These are phyloP conservation scores for Yamadazyma sp. DNA, from an alignment of 1,139 yeast genomes.

Conservation along the genomic window DNA sequence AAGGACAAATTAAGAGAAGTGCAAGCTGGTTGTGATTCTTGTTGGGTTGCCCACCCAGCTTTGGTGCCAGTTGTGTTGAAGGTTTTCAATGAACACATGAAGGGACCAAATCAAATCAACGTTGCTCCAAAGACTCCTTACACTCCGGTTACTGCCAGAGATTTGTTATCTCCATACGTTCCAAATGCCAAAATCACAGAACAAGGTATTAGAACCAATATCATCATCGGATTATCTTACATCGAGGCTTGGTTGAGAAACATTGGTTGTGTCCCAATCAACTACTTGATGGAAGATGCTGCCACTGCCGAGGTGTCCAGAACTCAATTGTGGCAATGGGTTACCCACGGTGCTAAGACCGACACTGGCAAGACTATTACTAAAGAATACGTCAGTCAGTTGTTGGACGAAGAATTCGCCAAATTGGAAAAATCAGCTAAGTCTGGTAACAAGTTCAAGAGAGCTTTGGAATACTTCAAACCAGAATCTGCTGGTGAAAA, in stretches of 20 bases:
- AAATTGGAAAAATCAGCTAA: constrained; percentile 50
- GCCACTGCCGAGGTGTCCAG: constrained; percentile 87
- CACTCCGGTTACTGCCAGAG: constrained; percentile 59
- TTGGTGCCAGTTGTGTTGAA: constrained; percentile 73
- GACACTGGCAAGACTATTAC: constrained; percentile 59
- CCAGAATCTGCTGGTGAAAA: constrained; percentile 68
- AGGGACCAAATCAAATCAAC: constrained; percentile 80
- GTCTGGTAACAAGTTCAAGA: constrained; percentile 59
- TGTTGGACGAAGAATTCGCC: constrained; percentile 62
- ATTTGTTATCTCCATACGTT: constrained; percentile 68
- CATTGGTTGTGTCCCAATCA: constrained; percentile 79
- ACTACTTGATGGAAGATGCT: constrained; percentile 84
- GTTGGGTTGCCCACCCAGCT: constrained; percentile 85
- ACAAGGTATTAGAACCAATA: constrained; percentile 69
- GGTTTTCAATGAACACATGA: constrained; percentile 80
- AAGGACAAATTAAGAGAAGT: constrained; percentile 77
- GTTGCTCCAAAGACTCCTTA: constrained; percentile 51
- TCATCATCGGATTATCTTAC: constrained; percentile 71
- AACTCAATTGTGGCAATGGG: constrained; percentile 84
- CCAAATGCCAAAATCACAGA: constrained; percentile 68
- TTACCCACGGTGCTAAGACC: constrained; percentile 67
- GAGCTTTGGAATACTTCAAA: constrained; percentile 63
- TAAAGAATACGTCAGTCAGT: constrained; percentile 52
- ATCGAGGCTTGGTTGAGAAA: constrained; percentile 86
- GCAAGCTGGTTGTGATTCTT: constrained; percentile 73